These are phyloP conservation scores for Rhododendron henanense DNA, from an alignment of 148 eudicot species.

Conservation along the genomic window DNA sequence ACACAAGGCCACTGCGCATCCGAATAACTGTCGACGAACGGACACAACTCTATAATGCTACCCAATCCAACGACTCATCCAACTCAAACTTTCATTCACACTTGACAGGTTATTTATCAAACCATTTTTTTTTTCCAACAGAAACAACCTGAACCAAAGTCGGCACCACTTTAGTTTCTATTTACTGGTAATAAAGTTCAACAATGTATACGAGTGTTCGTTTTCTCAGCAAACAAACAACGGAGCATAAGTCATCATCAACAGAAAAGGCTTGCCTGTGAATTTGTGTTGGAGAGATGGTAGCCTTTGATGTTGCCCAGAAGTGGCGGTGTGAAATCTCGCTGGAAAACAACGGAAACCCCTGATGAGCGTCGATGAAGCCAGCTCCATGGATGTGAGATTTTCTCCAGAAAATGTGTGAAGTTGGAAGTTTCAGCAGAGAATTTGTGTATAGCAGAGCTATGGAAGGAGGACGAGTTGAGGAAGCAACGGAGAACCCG, in stretches of 20 bases:
- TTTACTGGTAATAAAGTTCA: neutral
- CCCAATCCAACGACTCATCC: neutral
- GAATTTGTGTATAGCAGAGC: neutral
- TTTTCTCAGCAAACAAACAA: too few relatives aligned
- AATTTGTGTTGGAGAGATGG: constrained; percentile 10
- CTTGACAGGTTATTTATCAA: neutral
- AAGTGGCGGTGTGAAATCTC: neutral
- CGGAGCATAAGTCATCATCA: neutral
- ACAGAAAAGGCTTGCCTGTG: constrained; percentile 12
- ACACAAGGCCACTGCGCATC: neutral
- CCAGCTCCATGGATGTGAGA: constrained; percentile 18
- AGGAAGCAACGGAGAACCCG: neutral
- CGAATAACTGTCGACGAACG: neutral
- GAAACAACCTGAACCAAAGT: neutral
- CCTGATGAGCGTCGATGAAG: constrained; percentile 13
- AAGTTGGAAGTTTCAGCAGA: neutral
- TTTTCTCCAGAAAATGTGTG: neutral
- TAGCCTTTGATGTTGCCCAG: neutral
- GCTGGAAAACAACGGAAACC: neutral
- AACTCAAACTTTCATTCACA: neutral
- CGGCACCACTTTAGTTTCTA: neutral
- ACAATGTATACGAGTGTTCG: neutral
- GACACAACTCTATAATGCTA: neutral
- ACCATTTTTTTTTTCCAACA: neutral
- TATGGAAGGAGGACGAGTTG: neutral